Base-by-base conservation (phyloP, 371 early-diverging fungal genomes). In the Syncephalastrum contaminatum region DNA sequence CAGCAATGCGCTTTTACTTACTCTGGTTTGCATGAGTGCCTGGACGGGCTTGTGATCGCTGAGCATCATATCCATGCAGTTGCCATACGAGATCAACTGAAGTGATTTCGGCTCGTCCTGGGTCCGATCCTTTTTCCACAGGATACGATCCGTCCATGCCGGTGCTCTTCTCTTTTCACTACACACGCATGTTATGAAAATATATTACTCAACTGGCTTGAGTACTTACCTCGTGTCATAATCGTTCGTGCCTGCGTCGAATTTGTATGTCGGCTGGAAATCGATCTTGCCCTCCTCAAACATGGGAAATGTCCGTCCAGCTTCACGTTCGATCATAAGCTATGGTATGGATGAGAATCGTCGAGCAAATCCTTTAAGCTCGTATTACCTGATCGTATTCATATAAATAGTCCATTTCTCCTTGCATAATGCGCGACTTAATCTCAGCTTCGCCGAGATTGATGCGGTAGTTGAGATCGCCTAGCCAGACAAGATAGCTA, bases 31-130 rank as follows among this genome's bases (percentile, higher is more conserved):
- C 56, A 95, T 83, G 1, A 81, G 45, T 0, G 92, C 91, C 16
- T 77, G 78, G 13, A 98, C 96, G 2, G 98, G 97, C 56, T 95
- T 95, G 73, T 98, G 98, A 64, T 98, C 98, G 48, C 94, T 93
- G 25, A 82, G 60, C 51, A 69, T 74, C 60, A 92, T 72, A 4
- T 77, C 81, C 87, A 80, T 87, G 36, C 80, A 82, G 44, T 77
- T 77, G 27, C 50, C 63, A 56, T 93, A 92, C 27, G 64, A 73
- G 2, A 73, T 15, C 13, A 78, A 63, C 18, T 73, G 49, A 3
- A 87, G 63, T 10, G 39, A 27, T 49, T 72, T 75, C 10, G 53
- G 43, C 15, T 55, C 53, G 6, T 51, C 68, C 24, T 66, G 36
- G 22, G 43, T 13, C 49, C 64, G 27, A 56, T 56, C 51, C 59